A percentile compares a stretch with the other conserved stretches of the same genome.
phyloP scores from a whole-genome alignment of 371 early-diverging fungal genomes.

The Mortierella polycephala region DNA sequence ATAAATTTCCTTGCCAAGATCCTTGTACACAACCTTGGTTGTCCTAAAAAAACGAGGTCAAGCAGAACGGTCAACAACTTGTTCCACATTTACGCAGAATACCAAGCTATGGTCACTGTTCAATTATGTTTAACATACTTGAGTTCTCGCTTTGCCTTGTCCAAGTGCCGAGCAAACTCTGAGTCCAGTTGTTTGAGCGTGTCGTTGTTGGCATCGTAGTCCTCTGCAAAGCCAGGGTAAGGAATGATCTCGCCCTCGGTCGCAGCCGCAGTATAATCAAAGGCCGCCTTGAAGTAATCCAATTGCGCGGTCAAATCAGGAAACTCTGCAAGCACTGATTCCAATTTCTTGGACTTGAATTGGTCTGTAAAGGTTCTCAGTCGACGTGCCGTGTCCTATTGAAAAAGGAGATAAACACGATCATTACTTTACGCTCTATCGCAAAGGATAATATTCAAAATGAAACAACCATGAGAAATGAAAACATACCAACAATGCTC shows the following conservation, averaged over 20 bases:
- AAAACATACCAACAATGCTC: conserved; percentile 60
- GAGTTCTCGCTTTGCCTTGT: conserved; percentile 68
- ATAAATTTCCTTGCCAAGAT: conserved; percentile 96
- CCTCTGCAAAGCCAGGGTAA: conserved; percentile 76
- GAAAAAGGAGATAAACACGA: background rate
- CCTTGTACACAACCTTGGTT: conserved; percentile 76
- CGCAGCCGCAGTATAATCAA: conserved; percentile 74
- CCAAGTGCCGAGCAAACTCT: conserved; percentile 74
- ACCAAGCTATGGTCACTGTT: background rate
- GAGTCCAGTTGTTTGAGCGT: conserved; percentile 66
- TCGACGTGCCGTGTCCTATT: conserved; percentile 52
- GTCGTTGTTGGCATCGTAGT: conserved; percentile 75
- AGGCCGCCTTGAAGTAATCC: conserved; percentile 74
- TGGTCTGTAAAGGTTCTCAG: conserved; percentile 52
- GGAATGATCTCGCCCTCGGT: conserved; percentile 81
- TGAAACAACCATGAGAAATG: background rate
- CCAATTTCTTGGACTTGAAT: conserved; percentile 58
- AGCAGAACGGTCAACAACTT: background rate
- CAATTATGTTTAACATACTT: conserved; percentile 52
- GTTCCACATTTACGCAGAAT: background rate
- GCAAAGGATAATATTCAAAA: background rate
- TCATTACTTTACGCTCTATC: background rate
- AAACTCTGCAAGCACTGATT: conserved; percentile 48
- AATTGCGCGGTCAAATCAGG: conserved; percentile 68
- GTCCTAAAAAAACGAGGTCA: conserved; percentile 41